Evolutionary conservation across 2,329 filamentous ascomycete genomes (phyloP), one percentile per base, ranked within the genome.

Genomic region (Metarhizium rileyi): DNA sequence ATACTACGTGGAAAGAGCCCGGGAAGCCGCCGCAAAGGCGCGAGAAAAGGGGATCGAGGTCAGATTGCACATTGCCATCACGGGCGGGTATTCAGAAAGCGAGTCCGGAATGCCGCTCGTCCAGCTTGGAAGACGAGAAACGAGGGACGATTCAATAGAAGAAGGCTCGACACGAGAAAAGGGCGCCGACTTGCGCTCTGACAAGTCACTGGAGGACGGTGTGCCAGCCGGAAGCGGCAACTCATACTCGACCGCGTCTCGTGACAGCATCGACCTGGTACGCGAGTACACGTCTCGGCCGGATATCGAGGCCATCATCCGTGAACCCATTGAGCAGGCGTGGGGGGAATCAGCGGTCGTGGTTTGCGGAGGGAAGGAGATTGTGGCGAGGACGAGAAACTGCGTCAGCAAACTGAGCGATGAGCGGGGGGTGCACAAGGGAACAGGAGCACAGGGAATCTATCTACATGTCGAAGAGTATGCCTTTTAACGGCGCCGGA

Each of bases 341-440:
- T 76, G 74, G 51, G 79, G 79, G 25, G 79, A 83, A 65, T 81
- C 78, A n/a, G 74, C 73, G 1, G 73, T 83, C 0, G 73, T 80
- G 0, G 79, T 81, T 0, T 83, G 79, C 53, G 80, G 78, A 14
- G 80, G 79, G 1, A 71, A 71, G 46, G 74, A 74, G 44, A 63
- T 83, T 23, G 77, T 79, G 2, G 68, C 76, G 2, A 65, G 65
- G 43, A 73, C 77, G 14, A 68, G 80, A 50, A 82, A 79, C 55
- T 74, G 69, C 50, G 77, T 83, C 3, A 73, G 75, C 2, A 65
- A 63, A 27, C 53, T 83, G 52, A 80, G 77, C 48, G 78, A 83
- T 56, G 79, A 83, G 63, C 66, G 80, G 38, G 80, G 75, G 1
- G 79, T 83, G 22, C 80, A 83, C 58, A 83, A 83, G 61, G 80